Evolutionary conservation across 2,329 filamentous ascomycete genomes (phyloP), one percentile per base, ranked within the genome.

Genomic region (Alternaria consortialis): DNA sequence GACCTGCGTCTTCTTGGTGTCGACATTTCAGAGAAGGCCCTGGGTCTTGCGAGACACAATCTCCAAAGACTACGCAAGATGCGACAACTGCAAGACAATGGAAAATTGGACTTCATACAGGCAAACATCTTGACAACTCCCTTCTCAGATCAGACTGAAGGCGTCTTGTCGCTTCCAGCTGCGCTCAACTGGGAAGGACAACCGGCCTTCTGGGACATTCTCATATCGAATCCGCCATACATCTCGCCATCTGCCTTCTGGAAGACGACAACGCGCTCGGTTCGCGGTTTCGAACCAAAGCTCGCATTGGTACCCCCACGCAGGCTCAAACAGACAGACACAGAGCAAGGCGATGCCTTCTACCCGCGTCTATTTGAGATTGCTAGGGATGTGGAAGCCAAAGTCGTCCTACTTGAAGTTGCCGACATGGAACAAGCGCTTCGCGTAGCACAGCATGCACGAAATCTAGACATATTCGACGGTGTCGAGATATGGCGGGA

Each of bases 211-310:
- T 79, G 76, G 76, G 73, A 96, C 63, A 80, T 98, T 4, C 79
- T 99, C 1, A 86, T 95, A 36, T 91, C 91, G 1, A 99, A 99
- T 72, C 95, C 95, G 15, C 95, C 95, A 0, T 98, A 98, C 76
- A 90, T 98, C 52, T 96, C 93, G 2, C 80, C 83, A 0, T 65
- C 0, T 4, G 86, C 86, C 7, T 93, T 91, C 71, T 79, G 83
- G 39, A 84, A 79, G 39, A 86, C 87, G 17, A 93, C 90, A 1
- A 83, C 85, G 1, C 86, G 88, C 27, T 94, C 91, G 12, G 94
- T 97, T 31, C 87, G 93, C 15, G 88, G 88, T 46, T 93, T 88
- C 74, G 95, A 99, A 79, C 95, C 95, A 4, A 86, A 82, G 65
- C 79, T 91, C 12, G 95, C 95, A 0, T 83, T 98, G 13, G 91